Base-by-base conservation (phyloP, 768 basidiomycete species). In the Lactarius psammicola region DNA sequence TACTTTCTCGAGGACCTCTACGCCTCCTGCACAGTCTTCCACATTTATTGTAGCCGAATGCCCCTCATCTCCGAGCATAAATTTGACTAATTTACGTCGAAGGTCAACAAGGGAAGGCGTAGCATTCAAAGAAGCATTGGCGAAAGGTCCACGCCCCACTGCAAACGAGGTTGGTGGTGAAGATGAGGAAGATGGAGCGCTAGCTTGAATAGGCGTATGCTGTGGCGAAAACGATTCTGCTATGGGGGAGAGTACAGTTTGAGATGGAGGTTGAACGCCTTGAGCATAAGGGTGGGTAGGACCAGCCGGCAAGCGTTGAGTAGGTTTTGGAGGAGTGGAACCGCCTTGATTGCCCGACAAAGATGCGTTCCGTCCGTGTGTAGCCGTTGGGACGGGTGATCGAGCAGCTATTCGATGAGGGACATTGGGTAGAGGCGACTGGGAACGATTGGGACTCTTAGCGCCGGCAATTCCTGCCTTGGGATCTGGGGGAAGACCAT, bases 1-100 rank as follows among this genome's bases (percentile, higher is more conserved):
- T 1, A 92, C 95, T 70, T 89, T 87, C 69, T 93, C 90, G 59
- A 98, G 81, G 2, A 98, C 85, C 71, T 98, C 94, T 2, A 90
- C 81, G 10, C 94, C 95, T 31, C 87, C 88, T 1, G 80, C 81
- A 72, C 92, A 95, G 31, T 91, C 86, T 3, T 86, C 84, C 17
- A 94, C 87, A 73, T 95, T 88, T 66, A 98, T 86, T 1, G 89
- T 88, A 62, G 87, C 83, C 30, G 78, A 76, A 53, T 87, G 84
- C 3, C 89, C 87, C 71, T 93, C 94, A 13, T 94, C 95, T 2
- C 88, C 88, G 49, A 95, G 80, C 23, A 84, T 80, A 74, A 99
- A 97, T 74, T 95, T 98, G 72, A 99, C 88, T 26, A 92, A 78
- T 75, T 92, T 94, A 63, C 88, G 82, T 56, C 90, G 82, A 61